phyloP scores from a whole-genome alignment of 257 asterid genomes.

The Capsicum rhomboideum region DNA sequence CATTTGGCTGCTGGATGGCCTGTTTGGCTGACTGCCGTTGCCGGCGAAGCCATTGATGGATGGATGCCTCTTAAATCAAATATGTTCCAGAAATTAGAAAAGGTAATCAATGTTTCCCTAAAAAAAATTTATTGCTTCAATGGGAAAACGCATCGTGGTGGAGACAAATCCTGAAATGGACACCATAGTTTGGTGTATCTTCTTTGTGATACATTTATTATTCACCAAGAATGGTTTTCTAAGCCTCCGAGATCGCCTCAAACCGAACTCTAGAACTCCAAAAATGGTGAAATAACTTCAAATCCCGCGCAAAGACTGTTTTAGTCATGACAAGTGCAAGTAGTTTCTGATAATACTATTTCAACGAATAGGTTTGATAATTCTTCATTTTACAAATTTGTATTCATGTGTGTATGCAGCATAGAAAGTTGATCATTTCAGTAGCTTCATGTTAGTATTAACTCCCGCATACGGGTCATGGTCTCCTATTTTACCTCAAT shows the following conservation, averaged over 20 bases:
- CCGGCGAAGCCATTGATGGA: conserved; percentile 75
- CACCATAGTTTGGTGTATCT: too few relatives aligned
- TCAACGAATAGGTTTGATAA: neutral
- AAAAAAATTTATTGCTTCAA: neutral
- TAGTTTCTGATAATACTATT: neutral
- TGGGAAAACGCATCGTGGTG: too few relatives aligned
- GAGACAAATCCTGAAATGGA: too few relatives aligned
- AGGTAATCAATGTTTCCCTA: conserved; percentile 25
- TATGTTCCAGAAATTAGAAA: conserved; percentile 60
- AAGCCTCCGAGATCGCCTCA: neutral
- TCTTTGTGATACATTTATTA: neutral
- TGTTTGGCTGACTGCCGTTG: conserved; percentile 71
- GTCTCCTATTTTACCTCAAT: neutral
- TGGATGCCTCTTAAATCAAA: conserved; percentile 67
- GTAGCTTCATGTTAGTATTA: too few relatives aligned
- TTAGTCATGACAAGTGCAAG: neutral
- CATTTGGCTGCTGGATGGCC: conserved; percentile 82
- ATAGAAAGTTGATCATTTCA: too few relatives aligned
- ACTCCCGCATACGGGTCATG: too few relatives aligned
- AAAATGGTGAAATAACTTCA: too few relatives aligned
- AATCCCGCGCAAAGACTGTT: too few relatives aligned
- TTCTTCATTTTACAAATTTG: neutral
- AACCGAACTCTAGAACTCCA: too few relatives aligned
- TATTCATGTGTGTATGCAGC: neutral
- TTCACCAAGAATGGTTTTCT: neutral